These are phyloP conservation scores for Calocybe gangraenosa DNA, from an alignment of 768 basidiomycete species.

Conservation along the genomic window DNA sequence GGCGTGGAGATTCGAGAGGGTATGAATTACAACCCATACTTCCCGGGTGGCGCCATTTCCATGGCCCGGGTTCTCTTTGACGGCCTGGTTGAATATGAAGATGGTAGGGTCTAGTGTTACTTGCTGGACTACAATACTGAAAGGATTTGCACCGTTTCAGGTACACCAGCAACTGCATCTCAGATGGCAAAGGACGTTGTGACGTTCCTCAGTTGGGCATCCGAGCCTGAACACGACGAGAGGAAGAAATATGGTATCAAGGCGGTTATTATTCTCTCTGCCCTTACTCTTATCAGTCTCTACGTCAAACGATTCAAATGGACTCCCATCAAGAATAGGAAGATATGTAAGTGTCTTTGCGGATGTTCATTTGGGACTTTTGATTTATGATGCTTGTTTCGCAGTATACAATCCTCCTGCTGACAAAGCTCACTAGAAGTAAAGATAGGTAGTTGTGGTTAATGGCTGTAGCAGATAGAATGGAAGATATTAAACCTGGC, in stretches of 20 bases:
- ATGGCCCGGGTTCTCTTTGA: slow-evolving; percentile 98
- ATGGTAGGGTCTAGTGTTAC: slow-evolving; percentile 49
- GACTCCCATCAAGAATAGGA: slow-evolving; percentile 88
- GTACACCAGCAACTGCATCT: slow-evolving; percentile 92
- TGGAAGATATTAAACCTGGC: too few relatives aligned
- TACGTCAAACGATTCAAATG: slow-evolving; percentile 98
- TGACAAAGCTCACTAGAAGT: slow-evolving; percentile 51
- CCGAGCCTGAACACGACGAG: slow-evolving; percentile 97
- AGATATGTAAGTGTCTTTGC: slow-evolving; percentile 62
- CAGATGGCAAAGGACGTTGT: slow-evolving; percentile 99
- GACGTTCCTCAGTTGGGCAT: slow-evolving; percentile 94
- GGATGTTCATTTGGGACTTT: neutral
- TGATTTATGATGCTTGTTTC: slow-evolving; percentile 4
- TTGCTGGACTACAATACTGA: neutral
- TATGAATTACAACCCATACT: slow-evolving; percentile 99
- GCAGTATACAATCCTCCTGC: slow-evolving; percentile 61
- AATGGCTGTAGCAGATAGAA: slow-evolving; percentile 11
- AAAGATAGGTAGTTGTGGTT: slow-evolving; percentile 4
- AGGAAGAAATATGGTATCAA: slow-evolving; percentile 97
- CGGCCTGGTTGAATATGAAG: slow-evolving; percentile 93
- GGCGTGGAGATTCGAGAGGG: slow-evolving; percentile 94
- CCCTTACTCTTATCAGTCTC: slow-evolving; percentile 73
- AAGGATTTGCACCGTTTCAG: slow-evolving; percentile 32
- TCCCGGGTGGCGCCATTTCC: slow-evolving; percentile 97
- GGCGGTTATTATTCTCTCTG: slow-evolving; percentile 90